phyloP scores from a whole-genome alignment of 2,329 filamentous ascomycete species.

The Myrmaecium sp. region DNA sequence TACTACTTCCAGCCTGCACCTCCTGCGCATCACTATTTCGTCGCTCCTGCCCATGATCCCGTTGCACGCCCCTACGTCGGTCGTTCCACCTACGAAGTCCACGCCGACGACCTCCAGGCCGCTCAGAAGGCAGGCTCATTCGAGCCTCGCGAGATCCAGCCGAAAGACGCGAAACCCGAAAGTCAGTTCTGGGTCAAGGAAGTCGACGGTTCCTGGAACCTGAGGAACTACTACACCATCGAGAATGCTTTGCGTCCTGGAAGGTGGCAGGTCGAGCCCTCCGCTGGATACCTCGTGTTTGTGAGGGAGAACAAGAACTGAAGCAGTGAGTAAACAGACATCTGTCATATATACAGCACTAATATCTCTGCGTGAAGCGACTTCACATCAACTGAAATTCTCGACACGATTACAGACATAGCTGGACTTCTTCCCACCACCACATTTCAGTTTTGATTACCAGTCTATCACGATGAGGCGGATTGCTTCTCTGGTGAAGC shows the following conservation, averaged over 20 bases:
- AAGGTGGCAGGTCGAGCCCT: conserved; percentile 18
- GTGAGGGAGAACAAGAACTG: too few species aligned
- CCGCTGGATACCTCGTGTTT: conserved; percentile 17
- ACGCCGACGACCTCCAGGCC: conserved; percentile 14
- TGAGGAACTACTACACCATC: conserved; percentile 19
- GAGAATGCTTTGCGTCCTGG: conserved; percentile 21
- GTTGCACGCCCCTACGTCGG: neutral
- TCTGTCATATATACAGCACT: too few species aligned
- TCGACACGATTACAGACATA: too few species aligned
- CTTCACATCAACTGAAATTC: too few species aligned
- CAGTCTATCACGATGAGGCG: too few species aligned
- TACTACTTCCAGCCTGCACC: neutral
- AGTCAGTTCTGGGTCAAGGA: conserved; percentile 22
- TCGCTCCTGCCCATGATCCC: neutral
- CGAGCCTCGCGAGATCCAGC: conserved; percentile 13
- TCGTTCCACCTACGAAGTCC: conserved; percentile 11
- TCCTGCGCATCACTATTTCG: neutral
- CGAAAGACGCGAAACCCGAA: conserved; percentile 15
- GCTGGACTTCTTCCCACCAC: too few species aligned
- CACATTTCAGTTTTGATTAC: too few species aligned
- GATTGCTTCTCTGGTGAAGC: too few species aligned
- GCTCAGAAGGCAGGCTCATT: conserved; percentile 17
- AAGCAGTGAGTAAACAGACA: too few species aligned
- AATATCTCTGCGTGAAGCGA: too few species aligned
- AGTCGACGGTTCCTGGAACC: conserved; percentile 18